Conservation (phyloP, 208 protist species). For the Trypanosomatidae sp. region DNA sequence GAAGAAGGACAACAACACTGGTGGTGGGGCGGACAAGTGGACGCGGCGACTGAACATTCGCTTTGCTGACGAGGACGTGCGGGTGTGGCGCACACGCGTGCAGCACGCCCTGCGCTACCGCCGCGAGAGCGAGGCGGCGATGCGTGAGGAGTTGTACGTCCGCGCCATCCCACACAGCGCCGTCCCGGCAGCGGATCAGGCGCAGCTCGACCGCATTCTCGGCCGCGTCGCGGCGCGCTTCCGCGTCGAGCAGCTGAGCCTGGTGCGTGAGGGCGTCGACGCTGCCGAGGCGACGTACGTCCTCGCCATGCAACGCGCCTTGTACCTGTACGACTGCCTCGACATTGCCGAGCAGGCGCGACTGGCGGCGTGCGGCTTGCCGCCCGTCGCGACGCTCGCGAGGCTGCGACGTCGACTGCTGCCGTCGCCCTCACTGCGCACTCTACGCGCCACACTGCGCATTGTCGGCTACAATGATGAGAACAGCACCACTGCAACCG, state of each 20-base stretch:
- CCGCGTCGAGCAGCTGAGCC: constrained; percentile 48
- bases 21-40: constrained; percentile 69
- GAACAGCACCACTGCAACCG: no score
- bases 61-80: constrained; percentile 75
- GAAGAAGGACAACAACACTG: no score
- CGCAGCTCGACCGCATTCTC: constrained; percentile 81
- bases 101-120: constrained; percentile 56
- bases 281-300: constrained; percentile 76
- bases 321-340: constrained; percentile 63
- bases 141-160: constrained; percentile 73
- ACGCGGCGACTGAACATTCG: constrained; percentile 83
- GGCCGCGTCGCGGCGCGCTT: constrained; percentile 57
- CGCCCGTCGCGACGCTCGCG: no score
- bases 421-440: no score
- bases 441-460: no score
- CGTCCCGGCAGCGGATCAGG: constrained; percentile 61
- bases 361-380: constrained; percentile 24
- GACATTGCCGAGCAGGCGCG: constrained; percentile 42
- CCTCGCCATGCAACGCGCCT: constrained; percentile 55
- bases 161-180: constrained; percentile 28
- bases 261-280: constrained; percentile 58
- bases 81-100: constrained; percentile 58
- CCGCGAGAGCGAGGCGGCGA: constrained; percentile 41
- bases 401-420: no score
- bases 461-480: no score